phyloP scores from a whole-genome alignment of 306 rosid species.

The Cyamopsis tetragonoloba region DNA sequence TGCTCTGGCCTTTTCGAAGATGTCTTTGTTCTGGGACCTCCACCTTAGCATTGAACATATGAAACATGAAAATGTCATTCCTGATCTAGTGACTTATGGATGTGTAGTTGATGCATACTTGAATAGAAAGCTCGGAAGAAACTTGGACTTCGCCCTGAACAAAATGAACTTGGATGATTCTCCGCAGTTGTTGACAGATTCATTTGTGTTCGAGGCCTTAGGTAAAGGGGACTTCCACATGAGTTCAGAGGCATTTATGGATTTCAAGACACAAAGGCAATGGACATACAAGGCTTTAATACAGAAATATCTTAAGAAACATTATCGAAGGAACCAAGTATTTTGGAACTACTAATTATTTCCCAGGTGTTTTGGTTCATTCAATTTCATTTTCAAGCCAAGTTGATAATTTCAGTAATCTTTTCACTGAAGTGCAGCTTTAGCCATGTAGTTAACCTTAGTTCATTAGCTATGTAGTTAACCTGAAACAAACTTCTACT shows the following conservation, averaged over 20 bases:
- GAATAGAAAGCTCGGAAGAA: constrained; percentile 69
- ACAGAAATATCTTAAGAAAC: constrained; percentile 57
- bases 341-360: constrained; percentile 75
- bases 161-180: constrained; percentile 54
- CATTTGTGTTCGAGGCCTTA: constrained; percentile 72
- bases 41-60: constrained; percentile 92
- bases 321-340: constrained; percentile 59
- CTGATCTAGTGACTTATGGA: constrained; percentile 90
- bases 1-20: constrained; percentile 84
- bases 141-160: constrained; percentile 61
- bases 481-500: not conserved
- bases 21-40: constrained; percentile 89
- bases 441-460: not conserved
- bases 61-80: constrained; percentile 55
- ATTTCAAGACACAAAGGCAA: constrained; percentile 41
- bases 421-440: not conserved
- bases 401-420: not conserved
- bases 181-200: constrained; percentile 59
- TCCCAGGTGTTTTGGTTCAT: not conserved
- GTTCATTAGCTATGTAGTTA: not conserved
- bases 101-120: constrained; percentile 80
- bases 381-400: constrained; percentile 11
- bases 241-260: constrained; percentile 76
- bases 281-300: constrained; percentile 64
- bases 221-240: constrained; percentile 91